Conservation (phyloP, 2,329 filamentous ascomycete species). For the Colletotrichum melonis region DNA sequence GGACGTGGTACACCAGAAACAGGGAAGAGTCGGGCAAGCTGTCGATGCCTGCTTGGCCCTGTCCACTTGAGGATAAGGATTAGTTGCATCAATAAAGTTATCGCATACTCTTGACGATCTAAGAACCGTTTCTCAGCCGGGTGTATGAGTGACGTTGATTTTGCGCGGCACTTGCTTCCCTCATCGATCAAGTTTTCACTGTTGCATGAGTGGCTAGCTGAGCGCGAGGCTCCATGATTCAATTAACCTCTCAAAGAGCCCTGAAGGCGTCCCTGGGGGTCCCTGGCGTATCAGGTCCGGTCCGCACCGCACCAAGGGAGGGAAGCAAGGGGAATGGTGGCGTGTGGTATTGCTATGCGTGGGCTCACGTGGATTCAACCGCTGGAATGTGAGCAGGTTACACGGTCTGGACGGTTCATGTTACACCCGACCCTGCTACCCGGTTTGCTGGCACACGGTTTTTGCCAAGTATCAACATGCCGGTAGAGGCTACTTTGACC, state of each 20-base stretch:
- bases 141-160: neutral
- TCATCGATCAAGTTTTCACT: neutral
- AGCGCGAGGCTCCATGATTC: neutral
- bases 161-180: neutral
- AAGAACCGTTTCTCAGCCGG: neutral
- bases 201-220: neutral
- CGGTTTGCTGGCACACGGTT: neutral
- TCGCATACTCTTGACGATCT: neutral
- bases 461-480: neutral
- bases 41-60: slow-evolving; percentile 87
- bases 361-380: neutral
- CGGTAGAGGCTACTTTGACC: neutral
- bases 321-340: neutral
- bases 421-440: neutral
- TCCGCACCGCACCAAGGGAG: neutral
- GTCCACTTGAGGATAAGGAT: slow-evolving; percentile 49
- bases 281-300: neutral
- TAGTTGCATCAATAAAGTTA: slow-evolving; percentile 4
- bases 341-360: neutral
- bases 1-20: slow-evolving; percentile 95
- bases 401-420: neutral
- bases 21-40: slow-evolving; percentile 89
- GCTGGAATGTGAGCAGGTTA: neutral
- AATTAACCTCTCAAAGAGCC: no score
- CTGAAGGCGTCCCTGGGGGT: neutral